Evolutionary conservation across 2,329 filamentous ascomycete genomes (phyloP).

Genomic region (Penicillium sp.): DNA sequence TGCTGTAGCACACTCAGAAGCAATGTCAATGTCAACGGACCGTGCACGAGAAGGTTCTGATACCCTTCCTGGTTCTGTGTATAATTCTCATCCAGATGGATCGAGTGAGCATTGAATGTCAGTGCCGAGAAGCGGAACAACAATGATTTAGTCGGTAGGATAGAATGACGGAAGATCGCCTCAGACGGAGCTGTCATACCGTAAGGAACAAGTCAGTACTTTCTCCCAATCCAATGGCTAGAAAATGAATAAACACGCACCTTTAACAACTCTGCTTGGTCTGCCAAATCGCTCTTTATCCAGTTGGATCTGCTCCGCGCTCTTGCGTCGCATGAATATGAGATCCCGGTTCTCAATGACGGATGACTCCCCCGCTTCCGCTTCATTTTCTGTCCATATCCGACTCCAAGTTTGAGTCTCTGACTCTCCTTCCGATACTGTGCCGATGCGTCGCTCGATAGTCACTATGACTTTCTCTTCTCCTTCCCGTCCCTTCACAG

Average conservation of each 20-base stretch:
- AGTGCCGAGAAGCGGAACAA: slow-evolving; percentile 89
- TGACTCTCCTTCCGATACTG: slow-evolving; percentile 35
- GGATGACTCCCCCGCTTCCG: slow-evolving; percentile 40
- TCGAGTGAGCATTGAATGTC: slow-evolving; percentile 85
- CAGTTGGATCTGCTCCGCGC: slow-evolving; percentile 30
- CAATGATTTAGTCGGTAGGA: slow-evolving; percentile 64
- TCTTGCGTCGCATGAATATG: slow-evolving; percentile 57
- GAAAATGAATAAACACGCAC: slow-evolving; percentile 27
- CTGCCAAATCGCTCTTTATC: slow-evolving; percentile 24
- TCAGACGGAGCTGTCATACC: slow-evolving; percentile 41
- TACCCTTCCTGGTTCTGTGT: slow-evolving; percentile 68
- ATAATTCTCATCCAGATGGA: slow-evolving; percentile 75
- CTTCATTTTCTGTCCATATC: slow-evolving; percentile 43
- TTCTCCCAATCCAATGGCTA: slow-evolving; percentile 1
- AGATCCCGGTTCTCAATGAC: slow-evolving; percentile 58
- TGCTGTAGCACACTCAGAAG: slow-evolving; percentile 63
- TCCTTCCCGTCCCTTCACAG: slow-evolving; percentile 47
- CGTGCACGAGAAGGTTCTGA: slow-evolving; percentile 72
- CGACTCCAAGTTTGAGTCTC: slow-evolving; percentile 35
- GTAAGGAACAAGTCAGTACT: slow-evolving; percentile 18
- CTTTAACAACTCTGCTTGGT: slow-evolving; percentile 30
- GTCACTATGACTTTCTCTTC: slow-evolving; percentile 57
- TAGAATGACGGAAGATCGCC: slow-evolving; percentile 53
- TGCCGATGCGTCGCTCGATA: slow-evolving; percentile 51
- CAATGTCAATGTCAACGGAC: slow-evolving; percentile 72